phyloP scores from a whole-genome alignment of 306 rosid species.

The Dalbergia cultrata region DNA sequence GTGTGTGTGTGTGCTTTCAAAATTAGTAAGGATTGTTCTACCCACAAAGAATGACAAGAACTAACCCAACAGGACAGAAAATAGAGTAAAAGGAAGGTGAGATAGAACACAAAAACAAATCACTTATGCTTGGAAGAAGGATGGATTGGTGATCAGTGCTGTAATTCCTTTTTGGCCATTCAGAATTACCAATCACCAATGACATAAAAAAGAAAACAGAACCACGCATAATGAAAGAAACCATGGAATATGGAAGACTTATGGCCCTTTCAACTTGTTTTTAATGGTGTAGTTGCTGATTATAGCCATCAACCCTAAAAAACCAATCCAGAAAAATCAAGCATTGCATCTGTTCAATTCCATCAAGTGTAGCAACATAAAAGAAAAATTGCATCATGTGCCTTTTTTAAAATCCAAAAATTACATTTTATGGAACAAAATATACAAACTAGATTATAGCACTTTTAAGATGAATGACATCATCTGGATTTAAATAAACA shows the following conservation, averaged over 20 bases:
- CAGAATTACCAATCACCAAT: conserved; percentile 3
- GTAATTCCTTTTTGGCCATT: not conserved
- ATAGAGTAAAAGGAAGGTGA: not conserved
- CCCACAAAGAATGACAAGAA: not conserved
- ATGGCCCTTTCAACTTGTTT: not conserved
- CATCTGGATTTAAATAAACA: not conserved
- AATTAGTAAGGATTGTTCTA: not conserved
- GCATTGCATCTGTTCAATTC: not conserved
- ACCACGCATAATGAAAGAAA: not conserved
- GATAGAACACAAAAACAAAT: not conserved
- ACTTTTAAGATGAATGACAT: not conserved
- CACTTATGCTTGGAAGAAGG: not conserved
- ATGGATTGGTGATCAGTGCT: not conserved
- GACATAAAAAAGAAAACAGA: not conserved
- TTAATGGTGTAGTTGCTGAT: not conserved
- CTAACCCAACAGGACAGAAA: not conserved
- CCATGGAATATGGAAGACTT: not conserved
- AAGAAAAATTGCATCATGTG: conserved; percentile 1
- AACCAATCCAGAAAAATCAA: not conserved
- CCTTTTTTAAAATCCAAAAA: not conserved
- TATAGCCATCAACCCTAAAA: not conserved
- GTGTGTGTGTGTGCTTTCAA: too few relatives aligned
- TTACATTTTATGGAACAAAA: not conserved
- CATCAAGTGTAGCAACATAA: not conserved
- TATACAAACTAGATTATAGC: not conserved